Base-by-base conservation (phyloP, 352 stramenopile genomes). In the Aphanomyces euteiches region DNA sequence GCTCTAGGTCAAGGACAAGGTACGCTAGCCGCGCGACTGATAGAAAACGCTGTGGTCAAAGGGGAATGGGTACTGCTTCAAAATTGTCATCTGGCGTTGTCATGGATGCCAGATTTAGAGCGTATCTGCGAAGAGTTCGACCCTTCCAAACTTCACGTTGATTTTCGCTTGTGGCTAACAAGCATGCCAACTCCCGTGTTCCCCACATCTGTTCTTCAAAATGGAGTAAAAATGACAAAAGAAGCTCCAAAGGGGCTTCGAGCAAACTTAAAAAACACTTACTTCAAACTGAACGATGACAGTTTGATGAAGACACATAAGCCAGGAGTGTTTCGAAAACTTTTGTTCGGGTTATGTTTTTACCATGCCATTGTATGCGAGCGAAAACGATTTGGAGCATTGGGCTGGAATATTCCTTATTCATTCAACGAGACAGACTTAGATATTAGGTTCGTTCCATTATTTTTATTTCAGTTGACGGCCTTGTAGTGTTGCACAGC, bases 391-490 rank as follows among this genome's bases (percentile, higher is more conserved):
- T 98, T 98, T 66, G 95, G 95, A 2, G 88, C 95, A 3, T 73
- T 98, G 5, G 95, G 95, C 17, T 98, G 95, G 95, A 98, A 98
- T 73, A 98, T 98, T 39, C 93, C 93, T 12, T 98, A 98, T 80
- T 90, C 97, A 66, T 98, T 98, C 73, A 98, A 98, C 71, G 92
- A 98, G 56, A 98, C 95, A 0, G 95, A 98, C 74, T 79, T 98
- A 39, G 89, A 96, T 53, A 96, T 98, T 47, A 67, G 59, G 59
- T 67, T 43, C 82, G n/a, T 90, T 80, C 64, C 64, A 74, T 47
- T 39, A 45, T 17, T 28, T 53, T 10, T 36, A 39, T n/a, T n/a
- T 5, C 28, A 47, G 12, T n/a, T 43, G 28, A 59, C 28, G 56
- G 38, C 5, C 4, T 7, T 7, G 19, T 56, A 67, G 83, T 34